Percentiles rank a stretch among this genome's conserved stretches.
phyloP scores from a whole-genome alignment of 2,329 filamentous ascomycete genomes.

The Alternaria ventricosa region DNA sequence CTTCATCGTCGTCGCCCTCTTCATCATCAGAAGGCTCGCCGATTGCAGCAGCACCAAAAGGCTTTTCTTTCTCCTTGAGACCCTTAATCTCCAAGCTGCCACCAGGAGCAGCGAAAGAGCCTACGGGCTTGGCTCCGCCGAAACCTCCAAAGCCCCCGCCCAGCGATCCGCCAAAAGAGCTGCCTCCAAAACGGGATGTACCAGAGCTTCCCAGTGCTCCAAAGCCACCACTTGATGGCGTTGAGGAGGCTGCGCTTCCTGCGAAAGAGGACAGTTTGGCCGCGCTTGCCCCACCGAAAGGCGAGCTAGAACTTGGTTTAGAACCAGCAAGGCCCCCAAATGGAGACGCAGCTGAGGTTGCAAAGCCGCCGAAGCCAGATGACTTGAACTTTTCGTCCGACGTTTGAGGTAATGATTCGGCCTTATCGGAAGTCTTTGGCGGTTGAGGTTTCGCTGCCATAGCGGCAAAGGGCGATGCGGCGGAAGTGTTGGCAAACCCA shows the following conservation, averaged over 20 bases:
- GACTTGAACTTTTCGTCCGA: conserved; percentile 59
- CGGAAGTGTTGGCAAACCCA: conserved; percentile 55
- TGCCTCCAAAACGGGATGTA: conserved; percentile 44
- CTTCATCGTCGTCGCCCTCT: conserved; percentile 55
- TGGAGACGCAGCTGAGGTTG: conserved; percentile 47
- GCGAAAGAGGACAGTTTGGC: conserved; percentile 40
- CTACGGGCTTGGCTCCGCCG: conserved; percentile 52
- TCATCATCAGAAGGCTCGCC: conserved; percentile 62
- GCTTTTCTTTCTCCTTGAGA: conserved; percentile 66
- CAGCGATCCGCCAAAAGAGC: conserved; percentile 53
- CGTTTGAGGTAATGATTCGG: conserved; percentile 43
- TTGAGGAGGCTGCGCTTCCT: conserved; percentile 19
- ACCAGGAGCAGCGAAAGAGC: conserved; percentile 71
- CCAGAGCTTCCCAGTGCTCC: conserved; percentile 43
- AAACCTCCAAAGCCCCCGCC: conserved; percentile 40
- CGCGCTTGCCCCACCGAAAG: conserved; percentile 45
- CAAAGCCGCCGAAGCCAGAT: conserved; percentile 55
- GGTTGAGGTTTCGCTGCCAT: conserved; percentile 48
- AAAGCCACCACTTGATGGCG: conserved; percentile 34
- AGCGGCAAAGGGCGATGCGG: conserved; percentile 57
- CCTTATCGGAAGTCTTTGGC: conserved; percentile 27
- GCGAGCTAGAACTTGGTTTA: conserved; percentile 30
- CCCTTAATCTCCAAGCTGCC: conserved; percentile 55
- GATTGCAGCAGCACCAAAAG: conserved; percentile 77
- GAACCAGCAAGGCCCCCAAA: conserved; percentile 36